A percentile compares a stretch with the other conserved stretches of the same genome.
phyloP scores from a whole-genome alignment of 129 eudicot species.

The Pittosporum tobira region DNA sequence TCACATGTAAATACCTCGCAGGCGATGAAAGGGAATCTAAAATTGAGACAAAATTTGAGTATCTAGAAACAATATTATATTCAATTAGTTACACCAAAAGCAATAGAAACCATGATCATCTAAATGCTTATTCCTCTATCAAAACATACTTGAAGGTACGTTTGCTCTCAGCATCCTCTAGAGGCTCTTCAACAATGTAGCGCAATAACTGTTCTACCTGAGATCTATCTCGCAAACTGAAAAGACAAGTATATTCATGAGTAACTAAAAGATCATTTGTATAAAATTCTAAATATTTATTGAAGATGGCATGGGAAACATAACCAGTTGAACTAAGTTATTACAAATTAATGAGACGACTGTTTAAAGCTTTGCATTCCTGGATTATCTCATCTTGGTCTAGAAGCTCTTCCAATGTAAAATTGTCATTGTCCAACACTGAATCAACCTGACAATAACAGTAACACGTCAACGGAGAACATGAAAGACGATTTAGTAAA shows the following conservation, averaged over 20 bases:
- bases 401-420: slow-evolving; percentile 87
- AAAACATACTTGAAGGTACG: slow-evolving; percentile 59
- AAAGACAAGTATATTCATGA: slow-evolving; percentile 14
- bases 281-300: neutral
- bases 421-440: slow-evolving; percentile 71
- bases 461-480: neutral
- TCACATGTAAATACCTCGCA: slow-evolving; percentile 85
- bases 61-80: slow-evolving; percentile 2
- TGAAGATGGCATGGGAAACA: neutral
- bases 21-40: slow-evolving; percentile 75
- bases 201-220: slow-evolving; percentile 79
- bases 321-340: slow-evolving; percentile 3
- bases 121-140: neutral
- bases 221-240: slow-evolving; percentile 80
- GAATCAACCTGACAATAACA: slow-evolving; percentile 48
- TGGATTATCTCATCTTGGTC: slow-evolving; percentile 95
- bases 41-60: slow-evolving; percentile 14
- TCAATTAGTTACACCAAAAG: neutral
- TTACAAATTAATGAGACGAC: slow-evolving; percentile 92
- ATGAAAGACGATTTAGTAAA: slow-evolving; percentile 1
- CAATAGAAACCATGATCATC: neutral
- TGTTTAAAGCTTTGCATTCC: slow-evolving; percentile 91
- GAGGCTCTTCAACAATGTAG: slow-evolving; percentile 66
- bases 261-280: neutral
- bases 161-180: slow-evolving; percentile 76